Conservation (phyloP, 2,329 filamentous ascomycete genomes). For the Helotiales sp. region DNA sequence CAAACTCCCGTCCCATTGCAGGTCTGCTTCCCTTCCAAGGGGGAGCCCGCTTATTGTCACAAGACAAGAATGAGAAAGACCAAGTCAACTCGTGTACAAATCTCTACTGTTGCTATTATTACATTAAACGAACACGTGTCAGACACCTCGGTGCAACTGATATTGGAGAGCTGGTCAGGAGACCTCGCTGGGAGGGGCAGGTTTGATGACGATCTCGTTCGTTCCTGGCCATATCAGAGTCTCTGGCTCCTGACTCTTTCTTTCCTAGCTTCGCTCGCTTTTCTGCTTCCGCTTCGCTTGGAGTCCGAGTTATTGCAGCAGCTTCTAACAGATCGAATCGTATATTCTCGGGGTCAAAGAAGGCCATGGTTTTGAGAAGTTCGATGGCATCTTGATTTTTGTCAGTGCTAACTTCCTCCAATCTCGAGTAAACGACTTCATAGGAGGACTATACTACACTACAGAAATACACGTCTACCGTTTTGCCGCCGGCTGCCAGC, state of each 20-base stretch:
- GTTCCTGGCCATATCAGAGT: no score
- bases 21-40: no score
- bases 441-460: conserved; percentile 42
- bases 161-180: no score
- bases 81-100: no score
- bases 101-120: no score
- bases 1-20: no score
- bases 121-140: no score
- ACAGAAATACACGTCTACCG: conserved; percentile 21
- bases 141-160: no score
- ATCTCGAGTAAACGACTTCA: conserved; percentile 37
- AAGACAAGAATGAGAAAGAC: no score
- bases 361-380: conserved; percentile 43
- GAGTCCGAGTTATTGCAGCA: conserved; percentile 31
- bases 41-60: no score
- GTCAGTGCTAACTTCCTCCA: conserved; percentile 30
- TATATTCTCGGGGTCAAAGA: conserved; percentile 42
- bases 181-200: no score
- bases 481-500: background rate
- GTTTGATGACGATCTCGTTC: no score
- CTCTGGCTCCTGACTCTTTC: background rate
- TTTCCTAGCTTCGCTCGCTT: conserved; percentile 3
- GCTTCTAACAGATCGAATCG: conserved; percentile 32
- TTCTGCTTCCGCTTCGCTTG: conserved; percentile 25
- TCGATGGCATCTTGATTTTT: conserved; percentile 42